phyloP scores from a whole-genome alignment of 1,139 yeast genomes.

The Suhomyces terraborum region DNA sequence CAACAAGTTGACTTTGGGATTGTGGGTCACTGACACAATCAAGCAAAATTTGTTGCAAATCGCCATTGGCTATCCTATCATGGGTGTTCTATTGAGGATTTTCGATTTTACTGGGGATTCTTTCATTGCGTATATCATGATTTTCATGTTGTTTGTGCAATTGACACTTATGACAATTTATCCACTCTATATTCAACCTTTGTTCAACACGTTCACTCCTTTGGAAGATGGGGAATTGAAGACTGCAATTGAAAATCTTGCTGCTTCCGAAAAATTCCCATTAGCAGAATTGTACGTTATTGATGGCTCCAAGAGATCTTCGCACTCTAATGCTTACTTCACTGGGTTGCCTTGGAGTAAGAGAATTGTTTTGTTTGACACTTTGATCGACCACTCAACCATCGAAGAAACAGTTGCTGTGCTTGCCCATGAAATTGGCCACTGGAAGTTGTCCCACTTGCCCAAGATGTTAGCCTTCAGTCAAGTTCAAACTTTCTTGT shows the following conservation, averaged over 20 bases:
- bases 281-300: constrained; percentile 79
- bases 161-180: constrained; percentile 68
- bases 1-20: constrained; percentile 72
- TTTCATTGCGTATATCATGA: constrained; percentile 78
- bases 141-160: constrained; percentile 70
- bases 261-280: constrained; percentile 78
- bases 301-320: constrained; percentile 93
- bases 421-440: constrained; percentile 96
- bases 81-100: constrained; percentile 77
- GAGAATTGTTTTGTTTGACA: constrained; percentile 90
- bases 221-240: constrained; percentile 89
- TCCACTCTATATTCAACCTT: constrained; percentile 87
- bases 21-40: constrained; percentile 72
- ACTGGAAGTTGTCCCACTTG: constrained; percentile 90
- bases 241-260: constrained; percentile 76
- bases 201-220: constrained; percentile 88
- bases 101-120: constrained; percentile 76
- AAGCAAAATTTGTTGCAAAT: constrained; percentile 58
- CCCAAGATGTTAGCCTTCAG: constrained; percentile 65
- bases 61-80: constrained; percentile 69
- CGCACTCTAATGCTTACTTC: constrained; percentile 95
- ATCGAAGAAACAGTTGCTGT: constrained; percentile 88
- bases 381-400: constrained; percentile 78
- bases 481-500: constrained; percentile 63
- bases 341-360: constrained; percentile 96